These are phyloP conservation scores for Tuber indicum DNA, from an alignment of 495 filamentous ascomycete species.

Conservation along the genomic window DNA sequence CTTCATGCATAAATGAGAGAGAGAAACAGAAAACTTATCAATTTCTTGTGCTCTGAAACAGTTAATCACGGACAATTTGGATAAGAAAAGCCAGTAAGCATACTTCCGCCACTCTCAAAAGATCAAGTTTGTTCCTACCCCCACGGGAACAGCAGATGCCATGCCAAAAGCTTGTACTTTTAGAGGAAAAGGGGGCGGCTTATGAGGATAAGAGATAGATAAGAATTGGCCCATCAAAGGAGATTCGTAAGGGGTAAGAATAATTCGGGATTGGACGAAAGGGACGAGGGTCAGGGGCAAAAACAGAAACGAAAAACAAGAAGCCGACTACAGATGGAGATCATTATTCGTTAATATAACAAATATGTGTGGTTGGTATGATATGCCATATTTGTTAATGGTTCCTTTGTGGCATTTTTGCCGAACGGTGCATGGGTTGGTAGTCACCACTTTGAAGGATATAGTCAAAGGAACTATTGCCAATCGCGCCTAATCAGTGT, in stretches of 20 bases:
- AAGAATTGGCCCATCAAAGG: background rate
- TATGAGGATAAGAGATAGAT: background rate
- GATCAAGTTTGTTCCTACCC: background rate
- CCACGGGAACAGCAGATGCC: background rate
- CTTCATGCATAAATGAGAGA: too few relatives aligned
- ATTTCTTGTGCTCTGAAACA: background rate
- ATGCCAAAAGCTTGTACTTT: background rate
- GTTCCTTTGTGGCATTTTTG: background rate
- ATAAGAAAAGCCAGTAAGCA: background rate
- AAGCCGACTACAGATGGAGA: background rate
- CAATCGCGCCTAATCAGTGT: background rate
- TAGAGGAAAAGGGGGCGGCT: background rate
- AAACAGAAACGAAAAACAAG: background rate
- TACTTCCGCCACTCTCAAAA: background rate
- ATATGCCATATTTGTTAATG: background rate
- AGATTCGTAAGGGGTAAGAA: background rate
- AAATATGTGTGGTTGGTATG: background rate
- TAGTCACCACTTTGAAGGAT: background rate
- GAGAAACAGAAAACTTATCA: background rate
- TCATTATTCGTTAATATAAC: background rate
- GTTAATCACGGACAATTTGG: background rate
- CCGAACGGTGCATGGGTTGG: background rate
- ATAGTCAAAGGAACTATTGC: background rate
- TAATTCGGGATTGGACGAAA: background rate
- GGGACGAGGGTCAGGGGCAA: background rate